These are phyloP conservation scores for Gillenia trifoliata DNA, from an alignment of 306 rosid species.

Conservation along the genomic window DNA sequence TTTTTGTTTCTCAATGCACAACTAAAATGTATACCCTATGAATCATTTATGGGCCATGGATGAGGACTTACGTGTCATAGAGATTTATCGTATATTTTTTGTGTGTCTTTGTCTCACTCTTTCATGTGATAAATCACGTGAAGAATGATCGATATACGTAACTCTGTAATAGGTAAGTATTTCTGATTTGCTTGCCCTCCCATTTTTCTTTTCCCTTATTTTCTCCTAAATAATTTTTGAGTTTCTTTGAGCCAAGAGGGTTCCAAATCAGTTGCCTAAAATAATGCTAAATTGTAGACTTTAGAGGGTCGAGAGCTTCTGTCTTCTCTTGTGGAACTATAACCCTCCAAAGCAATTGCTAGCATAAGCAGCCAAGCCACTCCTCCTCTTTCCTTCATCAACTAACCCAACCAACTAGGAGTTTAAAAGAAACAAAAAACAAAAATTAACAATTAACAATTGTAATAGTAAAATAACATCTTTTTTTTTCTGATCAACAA, in stretches of 20 bases:
- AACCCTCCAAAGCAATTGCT: slow-evolving; percentile 31
- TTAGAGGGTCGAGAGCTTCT: slow-evolving; percentile 36
- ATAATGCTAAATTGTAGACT: slow-evolving; percentile 20
- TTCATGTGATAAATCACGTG: too few species aligned
- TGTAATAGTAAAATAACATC: slow-evolving; percentile 5
- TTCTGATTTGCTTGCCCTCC: not conserved
- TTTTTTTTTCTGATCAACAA: not conserved
- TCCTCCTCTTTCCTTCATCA: slow-evolving; percentile 9
- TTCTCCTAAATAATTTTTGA: not conserved
- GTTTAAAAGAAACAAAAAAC: slow-evolving; percentile 13
- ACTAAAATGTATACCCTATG: not conserved
- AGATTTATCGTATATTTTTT: too few species aligned
- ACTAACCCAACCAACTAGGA: slow-evolving; percentile 27
- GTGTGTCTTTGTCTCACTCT: too few species aligned
- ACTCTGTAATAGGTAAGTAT: too few species aligned
- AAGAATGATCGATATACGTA: too few species aligned
- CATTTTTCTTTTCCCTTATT: not conserved
- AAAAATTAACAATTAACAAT: not conserved
- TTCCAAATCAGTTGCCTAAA: slow-evolving; percentile 29
- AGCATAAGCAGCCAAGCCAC: slow-evolving; percentile 26
- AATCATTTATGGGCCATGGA: not conserved
- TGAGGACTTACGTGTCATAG: too few species aligned
- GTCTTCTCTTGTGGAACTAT: slow-evolving; percentile 29
- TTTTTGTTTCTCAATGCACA: not conserved
- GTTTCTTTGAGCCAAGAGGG: not conserved